Percentiles rank a stretch among this genome's conserved stretches.
Conservation (phyloP, 2,329 filamentous ascomycete species). For the Aspergillus flavus region DNA sequence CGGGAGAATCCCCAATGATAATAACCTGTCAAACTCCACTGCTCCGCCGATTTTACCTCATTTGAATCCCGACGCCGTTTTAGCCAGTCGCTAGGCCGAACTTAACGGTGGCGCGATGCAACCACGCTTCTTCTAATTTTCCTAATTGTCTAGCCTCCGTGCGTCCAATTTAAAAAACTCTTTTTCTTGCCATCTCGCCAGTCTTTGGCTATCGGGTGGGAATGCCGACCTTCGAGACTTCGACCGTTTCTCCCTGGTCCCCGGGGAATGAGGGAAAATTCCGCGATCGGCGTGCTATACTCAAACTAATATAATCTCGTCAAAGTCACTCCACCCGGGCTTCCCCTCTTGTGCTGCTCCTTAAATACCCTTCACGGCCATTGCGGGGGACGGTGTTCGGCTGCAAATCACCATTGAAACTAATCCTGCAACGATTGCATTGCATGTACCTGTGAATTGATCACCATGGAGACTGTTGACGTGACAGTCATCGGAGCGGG, state of each 20-base stretch:
- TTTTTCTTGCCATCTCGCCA: neutral
- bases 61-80: neutral
- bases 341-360: neutral
- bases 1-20: neutral
- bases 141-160: neutral
- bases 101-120: neutral
- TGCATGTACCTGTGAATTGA: neutral
- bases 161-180: neutral
- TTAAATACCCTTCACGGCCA: neutral
- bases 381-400: neutral
- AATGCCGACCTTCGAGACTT: neutral
- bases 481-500: constrained; percentile 33
- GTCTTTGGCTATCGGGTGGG: neutral
- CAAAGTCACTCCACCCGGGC: no score
- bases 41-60: neutral
- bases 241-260: neutral
- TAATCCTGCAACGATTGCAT: neutral
- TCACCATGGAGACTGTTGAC: constrained; percentile 31
- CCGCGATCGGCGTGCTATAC: neutral
- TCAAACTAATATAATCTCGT: neutral
- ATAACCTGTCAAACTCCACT: neutral
- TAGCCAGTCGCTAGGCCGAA: neutral
- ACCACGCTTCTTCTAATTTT: neutral
- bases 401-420: no score
- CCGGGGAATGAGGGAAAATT: neutral